These are phyloP conservation scores for Barnettozyma populi DNA, from an alignment of 805 yeast genomes.

Conservation along the genomic window DNA sequence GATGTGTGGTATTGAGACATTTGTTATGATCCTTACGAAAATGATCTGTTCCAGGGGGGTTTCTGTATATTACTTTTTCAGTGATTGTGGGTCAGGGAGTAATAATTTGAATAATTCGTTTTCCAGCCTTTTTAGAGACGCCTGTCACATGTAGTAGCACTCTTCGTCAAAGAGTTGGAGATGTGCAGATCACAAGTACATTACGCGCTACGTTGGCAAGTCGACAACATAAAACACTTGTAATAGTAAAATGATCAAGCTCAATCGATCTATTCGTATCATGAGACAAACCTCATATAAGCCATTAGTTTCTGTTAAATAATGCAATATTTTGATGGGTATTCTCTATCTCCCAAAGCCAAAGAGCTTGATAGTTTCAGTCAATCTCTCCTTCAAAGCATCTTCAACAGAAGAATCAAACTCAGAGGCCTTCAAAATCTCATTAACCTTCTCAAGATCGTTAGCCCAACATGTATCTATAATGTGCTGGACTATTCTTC, in stretches of 20 bases:
- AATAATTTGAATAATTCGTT: too few relatives aligned
- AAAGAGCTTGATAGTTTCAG: constrained; percentile 19
- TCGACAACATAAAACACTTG: neutral
- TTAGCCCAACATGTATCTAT: constrained; percentile 32
- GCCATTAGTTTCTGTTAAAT: neutral
- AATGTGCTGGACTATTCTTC: constrained; percentile 30
- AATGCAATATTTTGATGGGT: neutral
- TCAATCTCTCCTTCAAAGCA: constrained; percentile 13
- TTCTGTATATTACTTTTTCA: neutral
- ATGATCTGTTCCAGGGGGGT: neutral
- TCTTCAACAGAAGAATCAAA: constrained; percentile 11
- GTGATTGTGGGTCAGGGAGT: neutral
- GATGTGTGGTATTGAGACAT: too few relatives aligned
- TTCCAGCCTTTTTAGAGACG: too few relatives aligned
- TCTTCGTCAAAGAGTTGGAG: too few relatives aligned
- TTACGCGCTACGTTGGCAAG: too few relatives aligned
- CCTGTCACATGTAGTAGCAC: too few relatives aligned
- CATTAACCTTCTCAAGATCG: constrained; percentile 16
- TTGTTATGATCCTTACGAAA: neutral
- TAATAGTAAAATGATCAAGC: neutral
- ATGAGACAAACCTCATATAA: neutral
- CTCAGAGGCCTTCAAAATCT: constrained; percentile 12
- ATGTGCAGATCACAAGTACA: too few relatives aligned
- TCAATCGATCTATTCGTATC: neutral
- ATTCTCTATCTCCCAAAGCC: constrained; percentile 21